Base-by-base conservation (phyloP, 371 early-diverging fungal species). In the Apophysomyces ossiformis region DNA sequence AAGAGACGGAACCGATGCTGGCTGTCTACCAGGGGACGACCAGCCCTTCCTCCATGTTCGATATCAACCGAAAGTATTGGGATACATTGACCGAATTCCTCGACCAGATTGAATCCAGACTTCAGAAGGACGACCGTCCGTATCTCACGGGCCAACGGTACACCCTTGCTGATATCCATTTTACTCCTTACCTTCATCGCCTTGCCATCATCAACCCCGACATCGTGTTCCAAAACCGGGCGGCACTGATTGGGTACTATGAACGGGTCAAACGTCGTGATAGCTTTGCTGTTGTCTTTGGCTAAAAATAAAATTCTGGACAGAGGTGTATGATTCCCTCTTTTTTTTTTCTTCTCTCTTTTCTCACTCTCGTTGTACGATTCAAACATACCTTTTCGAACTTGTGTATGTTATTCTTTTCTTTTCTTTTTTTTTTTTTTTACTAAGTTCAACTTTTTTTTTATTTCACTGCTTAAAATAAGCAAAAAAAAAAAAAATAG, bases 131-230 rank as follows among this genome's bases (percentile, higher is more conserved):
- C 16, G 63, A 66, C 37, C 73, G 75, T 12, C 67, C 68, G 13
- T 78, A 67, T 64, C 58, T 78, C 9, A 68, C 71, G 60, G 78
- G 71, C 37, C 41, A 63, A 0, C 32, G 32, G 32, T 75, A 78
- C 37, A 67, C 75, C 11, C 63, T 75, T 16, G 78, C 75, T 16
- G 78, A 78, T 47, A 43, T 74, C 12, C 78, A 78, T 18, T 66
- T 78, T 32, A 75, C 75, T 5, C 61, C 75, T 58, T 71, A 69
- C 63, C 65, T 78, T 50, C 61, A 46, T 44, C 69, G 75, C 45
- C 63, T 68, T 2, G 32, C 32, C 1, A 12, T 35, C 70, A 13
- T 65, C 69, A n/a, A 69, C 71, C 12, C 70, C 32, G 73, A 78
- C 38, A 61, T 67, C 32, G 69, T 74, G 18, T 78, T 75, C 65